Base-by-base conservation (phyloP, 768 basidiomycete genomes). In the Leccinum longicurvipes region DNA sequence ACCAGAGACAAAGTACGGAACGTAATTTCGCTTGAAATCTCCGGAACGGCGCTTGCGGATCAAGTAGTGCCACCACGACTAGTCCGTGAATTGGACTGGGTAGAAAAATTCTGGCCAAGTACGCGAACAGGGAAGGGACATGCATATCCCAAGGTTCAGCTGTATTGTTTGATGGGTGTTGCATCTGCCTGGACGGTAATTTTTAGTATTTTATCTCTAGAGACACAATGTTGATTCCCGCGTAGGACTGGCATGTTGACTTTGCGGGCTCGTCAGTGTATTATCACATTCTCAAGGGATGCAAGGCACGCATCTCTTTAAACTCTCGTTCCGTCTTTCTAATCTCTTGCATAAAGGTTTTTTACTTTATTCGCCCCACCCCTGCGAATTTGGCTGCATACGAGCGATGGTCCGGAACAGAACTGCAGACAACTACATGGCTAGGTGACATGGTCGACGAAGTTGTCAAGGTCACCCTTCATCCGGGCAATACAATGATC, bases 231-330 rank as follows among this genome's bases (percentile, higher is more conserved):
- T 45, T 54, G 32, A 54, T 57, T 42, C 49, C 17, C 36, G 6
- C 28, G 47, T 65, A 95, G 93, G 96, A 98, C 67, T 98, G 95
- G 97, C 96, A 99, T 66, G 78, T 98, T 57, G 97, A 99, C 73
- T 98, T 99, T 68, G 96, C 96, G 21, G 97, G 94, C 1, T 94
- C 91, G 2, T 96, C 91, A 1, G 96, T 95, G n/a, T 98, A 96
- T 71, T 98, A 98, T 66, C 94, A 98, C 63, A 86, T 99, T 57
- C 78, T 97, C 19, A 80, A 77, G 42, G 94, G 94, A 25, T 79
- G 84, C 54, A 97, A 93, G 82, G 95, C 86, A 60, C 47, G 75
- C 25, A 39, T 14, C 44, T 36, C 4, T 50, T 50, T 19, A 3
- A 42, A 17, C 21, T 17, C 7, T 24, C 9, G 27, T 49, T 42